Percentiles rank a stretch among this genome's conserved stretches.
Evolutionary conservation across 352 stramenopile species (phyloP).

Genomic region (Phytophthora sojae): DNA sequence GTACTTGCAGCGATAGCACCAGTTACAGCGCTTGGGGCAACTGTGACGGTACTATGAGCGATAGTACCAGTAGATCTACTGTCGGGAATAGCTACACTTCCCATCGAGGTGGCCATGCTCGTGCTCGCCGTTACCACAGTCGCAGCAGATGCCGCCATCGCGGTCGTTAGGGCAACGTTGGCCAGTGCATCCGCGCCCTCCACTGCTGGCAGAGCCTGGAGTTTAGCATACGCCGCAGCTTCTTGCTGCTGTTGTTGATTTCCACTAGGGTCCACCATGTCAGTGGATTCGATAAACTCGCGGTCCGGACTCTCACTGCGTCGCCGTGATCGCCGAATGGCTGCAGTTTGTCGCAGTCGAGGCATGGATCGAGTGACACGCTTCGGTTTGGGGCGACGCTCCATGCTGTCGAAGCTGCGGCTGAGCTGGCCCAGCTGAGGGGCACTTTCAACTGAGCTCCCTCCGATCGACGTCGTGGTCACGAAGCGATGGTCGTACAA

Average conservation of each 20-base stretch:
- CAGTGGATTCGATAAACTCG: constrained; percentile 27
- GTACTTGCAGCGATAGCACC: constrained; percentile 12
- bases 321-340: constrained; percentile 38
- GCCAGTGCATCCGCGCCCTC: constrained; percentile 25
- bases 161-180: constrained; percentile 10
- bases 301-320: constrained; percentile 60
- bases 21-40: constrained; percentile 14
- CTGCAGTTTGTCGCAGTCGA: constrained; percentile 37
- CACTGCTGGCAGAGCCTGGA: constrained; percentile 7
- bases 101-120: constrained; percentile 4
- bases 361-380: constrained; percentile 51
- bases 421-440: constrained; percentile 33
- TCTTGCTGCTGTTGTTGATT: constrained; percentile 37
- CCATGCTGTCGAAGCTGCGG: constrained; percentile 30
- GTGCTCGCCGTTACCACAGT: constrained; percentile 1
- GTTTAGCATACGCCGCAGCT: constrained; percentile 20
- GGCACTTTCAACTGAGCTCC: constrained; percentile 39
- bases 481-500: constrained; percentile 55
- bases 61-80: constrained; percentile 10
- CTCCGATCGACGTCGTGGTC: constrained; percentile 57
- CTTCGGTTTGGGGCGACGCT: constrained; percentile 37
- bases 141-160: constrained; percentile 4
- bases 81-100: constrained; percentile 15
- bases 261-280: constrained; percentile 23
- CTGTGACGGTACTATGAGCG: constrained; percentile 10